Base-by-base conservation (phyloP, 2,329 filamentous ascomycete genomes). In the Calonectria fujianensis region DNA sequence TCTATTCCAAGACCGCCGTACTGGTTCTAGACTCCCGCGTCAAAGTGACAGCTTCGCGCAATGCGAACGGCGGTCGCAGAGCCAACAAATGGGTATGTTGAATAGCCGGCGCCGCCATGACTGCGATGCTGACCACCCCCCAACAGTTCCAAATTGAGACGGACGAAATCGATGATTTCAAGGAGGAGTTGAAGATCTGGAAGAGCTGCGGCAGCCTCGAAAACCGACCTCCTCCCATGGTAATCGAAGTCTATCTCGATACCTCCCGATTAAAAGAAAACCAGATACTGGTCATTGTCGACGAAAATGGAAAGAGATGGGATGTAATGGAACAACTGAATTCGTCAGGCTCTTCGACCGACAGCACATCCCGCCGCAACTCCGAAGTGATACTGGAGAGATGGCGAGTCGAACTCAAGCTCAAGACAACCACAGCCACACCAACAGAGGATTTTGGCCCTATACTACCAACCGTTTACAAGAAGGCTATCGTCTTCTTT, bases 401-500 rank as follows among this genome's bases (percentile, higher is more conserved):
- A 79, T 99, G 97, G 97, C 93, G 90, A 72, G 91, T 99, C 77
- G 94, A 97, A 82, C 89, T 98, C 72, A 94, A 94, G 82, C 45
- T 48, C 45, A 78, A 45, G 18, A 45, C 41, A 45, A 82, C 80
- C 20, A 78, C 77, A 66, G 75, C 91, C 91, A 88, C 72, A 83
- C 88, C 83, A 83, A 89, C 77, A 20, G 88, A 91, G 63, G 91
- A 91, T 82, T 95, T 93, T 82, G 91, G 90, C 10, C 88, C 88
- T 14, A 88, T 87, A 39, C 87, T 98, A 67, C 96, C 97, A 18
- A 96, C 95, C 68, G 93, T 98, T 73, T 99, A 99, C 89, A 99
- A 99, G 87, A 97, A 98, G 86, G 95, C 95, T 80, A 98, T 99
- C 77, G 94, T 98, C 78, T 92, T 98, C 80, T 98, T 98, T 85